Evolutionary conservation across 1,284 basidiomycete genomes (phyloP).

Genomic region (Trametes sp.): DNA sequence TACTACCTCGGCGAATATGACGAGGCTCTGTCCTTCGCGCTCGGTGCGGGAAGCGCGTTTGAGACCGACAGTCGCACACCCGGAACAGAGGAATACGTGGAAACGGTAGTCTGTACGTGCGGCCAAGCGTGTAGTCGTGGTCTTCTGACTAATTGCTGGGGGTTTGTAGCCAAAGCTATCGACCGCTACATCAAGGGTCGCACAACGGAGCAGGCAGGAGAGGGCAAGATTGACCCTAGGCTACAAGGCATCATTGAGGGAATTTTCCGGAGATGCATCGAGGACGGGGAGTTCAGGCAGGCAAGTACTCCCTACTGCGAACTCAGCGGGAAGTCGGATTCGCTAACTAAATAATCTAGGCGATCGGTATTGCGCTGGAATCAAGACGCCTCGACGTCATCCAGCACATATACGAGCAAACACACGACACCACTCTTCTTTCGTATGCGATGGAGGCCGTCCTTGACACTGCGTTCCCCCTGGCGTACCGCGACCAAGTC

Average conservation of each 20-base stretch:
- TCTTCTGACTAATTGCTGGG: background rate
- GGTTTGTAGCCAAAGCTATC: constrained; percentile 85
- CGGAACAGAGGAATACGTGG: constrained; percentile 86
- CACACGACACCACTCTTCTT: constrained; percentile 78
- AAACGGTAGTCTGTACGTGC: constrained; percentile 89
- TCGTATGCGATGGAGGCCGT: constrained; percentile 92
- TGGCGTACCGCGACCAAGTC: constrained; percentile 85
- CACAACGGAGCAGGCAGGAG: constrained; percentile 53
- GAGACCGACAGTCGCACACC: constrained; percentile 71
- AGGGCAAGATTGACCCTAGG: constrained; percentile 76
- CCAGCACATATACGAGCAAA: constrained; percentile 75
- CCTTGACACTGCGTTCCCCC: constrained; percentile 82
- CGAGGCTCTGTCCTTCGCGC: constrained; percentile 91
- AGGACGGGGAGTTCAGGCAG: constrained; percentile 89
- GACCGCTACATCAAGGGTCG: constrained; percentile 85
- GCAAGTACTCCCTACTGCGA: constrained; percentile 50
- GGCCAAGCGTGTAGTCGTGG: background rate
- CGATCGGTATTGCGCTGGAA: constrained; percentile 93
- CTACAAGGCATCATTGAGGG: constrained; percentile 86
- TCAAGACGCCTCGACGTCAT: constrained; percentile 88
- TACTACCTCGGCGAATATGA: constrained; percentile 95
- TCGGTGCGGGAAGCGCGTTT: constrained; percentile 89
- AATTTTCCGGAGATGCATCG: constrained; percentile 85
- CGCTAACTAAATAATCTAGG: constrained; percentile 54
- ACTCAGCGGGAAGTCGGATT: background rate